A percentile compares a stretch with the other conserved stretches of the same genome.
phyloP scores from a whole-genome alignment of 441 rosid species.

The Arabidopsis lyrata region DNA sequence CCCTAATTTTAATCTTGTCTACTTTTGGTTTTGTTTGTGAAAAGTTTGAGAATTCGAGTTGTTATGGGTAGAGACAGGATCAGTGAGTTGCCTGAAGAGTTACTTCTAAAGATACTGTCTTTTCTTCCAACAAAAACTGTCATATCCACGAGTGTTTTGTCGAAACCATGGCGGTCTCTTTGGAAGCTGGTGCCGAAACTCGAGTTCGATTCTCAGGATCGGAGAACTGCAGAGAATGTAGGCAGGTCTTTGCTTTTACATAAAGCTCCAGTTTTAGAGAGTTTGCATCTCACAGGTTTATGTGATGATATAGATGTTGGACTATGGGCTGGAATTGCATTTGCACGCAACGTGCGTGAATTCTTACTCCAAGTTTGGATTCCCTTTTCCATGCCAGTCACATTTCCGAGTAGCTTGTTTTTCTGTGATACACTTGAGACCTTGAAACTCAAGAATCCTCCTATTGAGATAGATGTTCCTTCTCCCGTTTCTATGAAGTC shows the following conservation, averaged over 20 bases:
- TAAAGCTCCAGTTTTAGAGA: conserved; percentile 5
- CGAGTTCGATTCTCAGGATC: no score
- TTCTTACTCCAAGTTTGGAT: neutral
- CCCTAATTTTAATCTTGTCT: neutral
- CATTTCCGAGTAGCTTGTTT: neutral
- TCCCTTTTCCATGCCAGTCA: neutral
- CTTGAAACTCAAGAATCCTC: neutral
- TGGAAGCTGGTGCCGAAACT: neutral
- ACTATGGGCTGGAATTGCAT: neutral
- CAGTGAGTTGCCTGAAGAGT: neutral
- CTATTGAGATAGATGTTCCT: neutral
- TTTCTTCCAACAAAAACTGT: conserved; percentile 11
- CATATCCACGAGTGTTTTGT: conserved; percentile 9
- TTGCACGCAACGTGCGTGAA: neutral
- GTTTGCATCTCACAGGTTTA: neutral
- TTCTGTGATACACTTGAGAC: neutral
- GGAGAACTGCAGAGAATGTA: neutral
- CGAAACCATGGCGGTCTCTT: neutral
- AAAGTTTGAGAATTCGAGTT: neutral
- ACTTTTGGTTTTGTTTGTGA: neutral
- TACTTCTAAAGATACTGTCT: neutral
- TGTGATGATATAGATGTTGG: neutral
- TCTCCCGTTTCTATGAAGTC: neutral
- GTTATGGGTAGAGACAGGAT: neutral
- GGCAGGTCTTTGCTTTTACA: conserved; percentile 5